These are phyloP conservation scores for Leucaena leucocephala DNA, from an alignment of 306 rosid genomes.

Conservation along the genomic window DNA sequence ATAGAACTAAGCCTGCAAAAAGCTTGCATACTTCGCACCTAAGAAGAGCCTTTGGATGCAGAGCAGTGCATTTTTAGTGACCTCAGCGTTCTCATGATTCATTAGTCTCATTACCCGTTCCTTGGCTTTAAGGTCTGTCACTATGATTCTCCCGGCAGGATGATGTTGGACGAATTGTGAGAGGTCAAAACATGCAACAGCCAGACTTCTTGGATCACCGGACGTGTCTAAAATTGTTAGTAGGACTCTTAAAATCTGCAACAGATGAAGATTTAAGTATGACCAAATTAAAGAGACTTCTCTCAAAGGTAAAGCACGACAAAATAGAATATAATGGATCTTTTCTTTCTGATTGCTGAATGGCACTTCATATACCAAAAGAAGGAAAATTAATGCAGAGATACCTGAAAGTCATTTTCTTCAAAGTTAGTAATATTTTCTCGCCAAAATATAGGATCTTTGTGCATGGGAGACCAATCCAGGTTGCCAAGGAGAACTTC, in stretches of 20 bases:
- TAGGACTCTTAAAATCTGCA: conserved; percentile 90
- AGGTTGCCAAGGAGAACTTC: conserved; percentile 95
- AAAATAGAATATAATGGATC: conserved; percentile 11
- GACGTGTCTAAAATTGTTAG: conserved; percentile 87
- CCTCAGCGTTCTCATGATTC: conserved; percentile 94
- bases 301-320: conserved; percentile 14
- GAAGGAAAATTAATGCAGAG: background rate
- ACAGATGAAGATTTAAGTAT: conserved; percentile 31
- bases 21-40: conserved; percentile 95
- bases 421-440: conserved; percentile 81
- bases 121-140: conserved; percentile 90
- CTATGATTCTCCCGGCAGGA: conserved; percentile 87
- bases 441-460: conserved; percentile 90
- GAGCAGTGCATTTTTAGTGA: conserved; percentile 91
- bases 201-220: conserved; percentile 80
- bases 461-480: conserved; percentile 99
- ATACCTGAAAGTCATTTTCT: conserved; percentile 96
- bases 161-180: conserved; percentile 89
- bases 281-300: conserved; percentile 13
- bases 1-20: conserved; percentile 77
- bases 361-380: background rate
- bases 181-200: conserved; percentile 90
- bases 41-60: conserved; percentile 96
- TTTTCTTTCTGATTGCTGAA: background rate
- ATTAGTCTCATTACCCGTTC: conserved; percentile 94